Evolutionary conservation across 306 rosid genomes (phyloP).

Genomic region (Cicer bijugum): DNA sequence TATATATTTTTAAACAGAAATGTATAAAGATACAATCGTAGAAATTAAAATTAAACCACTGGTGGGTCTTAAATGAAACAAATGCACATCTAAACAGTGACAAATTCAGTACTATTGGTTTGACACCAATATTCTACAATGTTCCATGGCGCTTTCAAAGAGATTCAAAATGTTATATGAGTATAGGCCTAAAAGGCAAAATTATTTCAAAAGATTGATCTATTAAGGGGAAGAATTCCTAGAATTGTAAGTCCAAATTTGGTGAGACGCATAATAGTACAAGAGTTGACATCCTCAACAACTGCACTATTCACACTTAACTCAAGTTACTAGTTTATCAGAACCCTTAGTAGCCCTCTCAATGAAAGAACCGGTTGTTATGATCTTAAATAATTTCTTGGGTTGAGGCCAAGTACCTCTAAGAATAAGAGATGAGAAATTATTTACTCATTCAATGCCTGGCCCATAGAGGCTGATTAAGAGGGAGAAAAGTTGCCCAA

Average conservation of each 20-base stretch:
- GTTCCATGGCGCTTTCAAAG: background rate
- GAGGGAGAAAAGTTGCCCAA: too few relatives aligned
- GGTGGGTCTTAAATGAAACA: background rate
- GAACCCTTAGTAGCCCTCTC: background rate
- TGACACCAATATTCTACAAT: background rate
- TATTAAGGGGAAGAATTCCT: background rate
- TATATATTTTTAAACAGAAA: too few relatives aligned
- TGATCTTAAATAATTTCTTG: background rate
- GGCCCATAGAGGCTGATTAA: too few relatives aligned
- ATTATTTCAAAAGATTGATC: background rate
- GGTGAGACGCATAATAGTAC: background rate
- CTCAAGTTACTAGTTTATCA: too few relatives aligned
- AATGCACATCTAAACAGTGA: constrained; percentile 13
- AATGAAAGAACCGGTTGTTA: background rate
- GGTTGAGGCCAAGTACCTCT: background rate
- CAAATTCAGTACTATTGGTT: too few relatives aligned
- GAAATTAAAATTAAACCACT: too few relatives aligned
- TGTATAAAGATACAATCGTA: too few relatives aligned
- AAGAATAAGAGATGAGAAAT: background rate
- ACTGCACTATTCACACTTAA: too few relatives aligned
- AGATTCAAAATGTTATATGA: constrained; percentile 30
- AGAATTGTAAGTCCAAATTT: too few relatives aligned
- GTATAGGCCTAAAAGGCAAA: background rate
- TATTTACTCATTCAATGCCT: background rate
- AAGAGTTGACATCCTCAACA: too few relatives aligned